Evolutionary conservation across 805 yeast species (phyloP), one percentile per base, ranked within the genome.

Genomic region (Groenewaldozyma salmanticensis): DNA sequence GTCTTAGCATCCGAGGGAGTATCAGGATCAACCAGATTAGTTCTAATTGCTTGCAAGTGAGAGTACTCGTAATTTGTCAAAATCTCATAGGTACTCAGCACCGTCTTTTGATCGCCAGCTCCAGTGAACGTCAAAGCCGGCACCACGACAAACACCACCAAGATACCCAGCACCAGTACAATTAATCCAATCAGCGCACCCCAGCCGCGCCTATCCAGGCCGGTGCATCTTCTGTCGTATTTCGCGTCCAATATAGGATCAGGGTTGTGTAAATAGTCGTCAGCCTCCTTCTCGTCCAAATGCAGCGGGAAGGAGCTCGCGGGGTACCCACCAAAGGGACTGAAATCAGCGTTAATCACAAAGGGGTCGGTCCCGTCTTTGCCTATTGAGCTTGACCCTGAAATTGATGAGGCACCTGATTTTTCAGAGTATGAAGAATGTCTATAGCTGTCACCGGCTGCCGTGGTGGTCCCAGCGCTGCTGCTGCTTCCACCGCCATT

Each of bases 301-400:
- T 75, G 80, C 43, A 90, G 66, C 1, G 98, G 98, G 65, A 90
- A 90, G 3, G 86, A 78, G 15, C 87, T 71, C 5, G 95, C 94
- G 1, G 98, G 97, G 61, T 84, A 90, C 13, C 97, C 97, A 39
- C 97, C 98, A 64, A 90, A 90, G 2, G 97, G 98, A 37, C 66
- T 59, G 43, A 61, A 64, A 48, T 65, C 70, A 6, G 66, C 65
- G 49, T 62, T 58, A 20, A 53, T 58, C 21, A 56, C 59, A 47
- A 55, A 57, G 9, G 61, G 60, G 39, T 53, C 52, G 5, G 18
- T 29, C 13, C 22, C 31, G 33, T 42, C 42, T 18, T 38, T 38
- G 31, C 38, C 27, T 9, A 37, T 35, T 33, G 45, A 51, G 11
- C 35, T 37, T n/a, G 42, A 49, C 22, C 33, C 38, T 5, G 49